These are phyloP conservation scores for Leccinellum luteum DNA, from an alignment of 768 basidiomycete species.

Conservation along the genomic window DNA sequence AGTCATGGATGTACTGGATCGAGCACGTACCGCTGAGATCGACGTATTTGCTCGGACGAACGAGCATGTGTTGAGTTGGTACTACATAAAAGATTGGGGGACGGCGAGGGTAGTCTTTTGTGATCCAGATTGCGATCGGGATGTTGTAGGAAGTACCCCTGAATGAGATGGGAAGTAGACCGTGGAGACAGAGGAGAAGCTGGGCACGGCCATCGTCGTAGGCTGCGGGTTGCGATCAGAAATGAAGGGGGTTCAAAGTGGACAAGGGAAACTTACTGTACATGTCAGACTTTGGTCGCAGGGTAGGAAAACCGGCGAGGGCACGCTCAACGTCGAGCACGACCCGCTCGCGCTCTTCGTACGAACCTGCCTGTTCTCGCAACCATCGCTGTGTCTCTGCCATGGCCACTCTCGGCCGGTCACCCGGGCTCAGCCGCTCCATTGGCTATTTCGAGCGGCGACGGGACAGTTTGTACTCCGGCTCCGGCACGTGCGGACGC, in stretches of 20 bases:
- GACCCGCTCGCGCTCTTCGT: conserved; percentile 54
- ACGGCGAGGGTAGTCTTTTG: conserved; percentile 75
- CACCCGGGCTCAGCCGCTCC: background rate
- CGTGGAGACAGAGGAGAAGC: conserved; percentile 86
- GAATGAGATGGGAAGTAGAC: conserved; percentile 85
- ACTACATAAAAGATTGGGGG: conserved; percentile 91
- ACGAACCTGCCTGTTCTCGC: conserved; percentile 57
- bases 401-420: conserved; percentile 9
- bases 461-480: conserved; percentile 3
- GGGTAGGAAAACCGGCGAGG: conserved; percentile 51
- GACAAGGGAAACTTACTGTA: conserved; percentile 52
- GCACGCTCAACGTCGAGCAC: conserved; percentile 60
- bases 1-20: conserved; percentile 68
- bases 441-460: conserved; percentile 13
- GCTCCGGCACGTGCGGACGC: background rate
- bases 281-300: conserved; percentile 77
- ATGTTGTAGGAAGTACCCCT: conserved; percentile 84
- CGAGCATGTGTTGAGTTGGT: conserved; percentile 87
- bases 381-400: conserved; percentile 57
- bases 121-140: conserved; percentile 86
- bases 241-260: conserved; percentile 3
- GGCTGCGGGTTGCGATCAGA: conserved; percentile 42
- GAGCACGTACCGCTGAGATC: conserved; percentile 78
- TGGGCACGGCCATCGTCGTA: conserved; percentile 95
- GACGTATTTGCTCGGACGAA: conserved; percentile 70